Percentiles rank a stretch among this genome's conserved stretches.
Evolutionary conservation across 108 stramenopile genomes (phyloP).

Genomic region (Skeletonema potamos): DNA sequence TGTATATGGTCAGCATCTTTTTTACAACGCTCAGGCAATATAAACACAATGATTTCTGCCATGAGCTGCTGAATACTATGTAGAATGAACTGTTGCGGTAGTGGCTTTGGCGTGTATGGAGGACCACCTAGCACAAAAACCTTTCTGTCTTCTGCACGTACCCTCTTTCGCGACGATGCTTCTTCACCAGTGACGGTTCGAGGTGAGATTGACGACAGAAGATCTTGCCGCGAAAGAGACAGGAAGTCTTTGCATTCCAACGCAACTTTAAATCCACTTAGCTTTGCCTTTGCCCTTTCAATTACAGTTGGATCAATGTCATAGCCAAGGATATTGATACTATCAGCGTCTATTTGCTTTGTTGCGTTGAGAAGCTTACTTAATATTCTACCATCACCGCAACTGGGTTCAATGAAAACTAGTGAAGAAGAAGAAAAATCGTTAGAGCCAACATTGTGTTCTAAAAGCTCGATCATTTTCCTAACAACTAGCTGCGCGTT

Average conservation of each 20-base stretch:
- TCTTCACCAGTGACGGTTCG: background rate
- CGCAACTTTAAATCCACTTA: background rate
- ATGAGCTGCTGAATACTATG: conserved; percentile 17
- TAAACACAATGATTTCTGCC: conserved; percentile 28
- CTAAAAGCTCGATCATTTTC: conserved; percentile 6
- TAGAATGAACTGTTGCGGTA: conserved; percentile 25
- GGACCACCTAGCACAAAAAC: conserved; percentile 22
- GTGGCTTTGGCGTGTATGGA: conserved; percentile 28
- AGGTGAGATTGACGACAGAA: background rate
- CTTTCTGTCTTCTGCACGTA: background rate
- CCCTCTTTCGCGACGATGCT: background rate
- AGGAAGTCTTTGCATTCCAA: conserved; percentile 25
- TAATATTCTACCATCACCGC: conserved; percentile 34
- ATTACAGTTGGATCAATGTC: conserved; percentile 30
- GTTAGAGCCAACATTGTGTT: background rate
- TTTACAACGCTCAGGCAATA: conserved; percentile 20
- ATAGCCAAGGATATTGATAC: conserved; percentile 4
- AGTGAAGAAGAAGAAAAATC: no score
- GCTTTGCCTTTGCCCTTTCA: conserved; percentile 6
- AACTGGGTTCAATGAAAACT: conserved; percentile 33
- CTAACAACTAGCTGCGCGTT: conserved; percentile 19
- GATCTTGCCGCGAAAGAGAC: background rate
- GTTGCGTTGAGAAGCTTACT: conserved; percentile 1
- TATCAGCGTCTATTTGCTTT: background rate
- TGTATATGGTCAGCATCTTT: conserved; percentile 13